Percentiles rank a stretch among this genome's conserved stretches.
Conservation (phyloP, 169 alveolate species). For the Eimeria maxima region DNA sequence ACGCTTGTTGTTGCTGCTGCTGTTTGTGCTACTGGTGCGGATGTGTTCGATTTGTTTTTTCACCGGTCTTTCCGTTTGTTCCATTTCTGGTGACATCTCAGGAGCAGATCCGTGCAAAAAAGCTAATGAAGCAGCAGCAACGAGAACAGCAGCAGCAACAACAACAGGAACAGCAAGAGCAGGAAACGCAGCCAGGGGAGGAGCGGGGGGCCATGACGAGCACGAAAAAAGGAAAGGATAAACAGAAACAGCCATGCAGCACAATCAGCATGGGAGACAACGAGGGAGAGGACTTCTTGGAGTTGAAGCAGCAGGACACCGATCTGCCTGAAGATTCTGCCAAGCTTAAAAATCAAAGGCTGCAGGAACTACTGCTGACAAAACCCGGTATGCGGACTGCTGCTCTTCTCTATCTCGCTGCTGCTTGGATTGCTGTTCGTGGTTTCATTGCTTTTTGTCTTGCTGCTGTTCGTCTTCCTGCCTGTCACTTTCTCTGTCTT, state of each 20-base stretch:
- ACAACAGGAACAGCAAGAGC: conserved; percentile 45
- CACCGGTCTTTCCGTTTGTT: background rate
- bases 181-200: background rate
- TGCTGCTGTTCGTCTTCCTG: background rate
- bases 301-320: background rate
- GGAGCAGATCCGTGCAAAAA: conserved; percentile 54
- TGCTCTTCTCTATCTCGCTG: background rate
- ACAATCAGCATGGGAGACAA: background rate
- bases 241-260: background rate
- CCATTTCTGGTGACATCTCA: background rate
- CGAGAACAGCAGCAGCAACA: conserved; percentile 38
- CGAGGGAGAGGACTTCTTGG: conserved; percentile 23
- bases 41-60: background rate
- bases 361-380: conserved; percentile 64
- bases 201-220: background rate
- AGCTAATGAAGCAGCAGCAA: conserved; percentile 47
- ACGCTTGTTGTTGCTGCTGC: background rate
- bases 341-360: background rate
- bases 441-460: background rate
- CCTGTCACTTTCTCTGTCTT: background rate
- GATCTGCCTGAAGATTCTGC: background rate
- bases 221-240: background rate
- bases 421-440: background rate
- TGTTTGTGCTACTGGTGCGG: background rate
- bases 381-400: conserved; percentile 54